Base-by-base conservation (phyloP, 495 filamentous ascomycete genomes). In the Penicillium desertorum region DNA sequence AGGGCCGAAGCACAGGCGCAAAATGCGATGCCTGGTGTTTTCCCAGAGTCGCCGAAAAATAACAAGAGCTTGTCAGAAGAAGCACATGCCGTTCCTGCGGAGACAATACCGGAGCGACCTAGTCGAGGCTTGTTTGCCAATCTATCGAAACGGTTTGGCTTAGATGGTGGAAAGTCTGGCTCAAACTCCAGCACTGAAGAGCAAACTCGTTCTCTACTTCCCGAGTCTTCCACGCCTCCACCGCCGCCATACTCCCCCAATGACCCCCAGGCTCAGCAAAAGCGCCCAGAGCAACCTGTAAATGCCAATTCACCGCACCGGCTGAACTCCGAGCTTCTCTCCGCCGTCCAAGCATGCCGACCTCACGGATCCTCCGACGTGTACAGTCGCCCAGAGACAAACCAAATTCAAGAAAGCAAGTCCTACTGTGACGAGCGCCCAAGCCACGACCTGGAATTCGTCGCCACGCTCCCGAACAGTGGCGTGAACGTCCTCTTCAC, bases 361-460 rank as follows among this genome's bases (percentile, higher is more conserved):
- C 78, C 92, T 17, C 86, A 95, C 71, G 86, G 90, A 60, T 89
- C 89, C 4, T 79, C 82, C 7, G 74, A 72, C 29, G 65, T 96
- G 39, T 92, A 87, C 70, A 82, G 83, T 29, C 84, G 83, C 3
- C 90, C 92, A 0, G 72, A 83, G 36, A 88, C 88, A 19, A 86
- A 84, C 45, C 76, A 84, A 34, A 86, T 98, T 61, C 88, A 89
- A 62, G 91, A 97, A 69, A 87, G 89, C 49, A 83, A 86, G 45
- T 88, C 90, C 0, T 98, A 97, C 76, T 98, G 94, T 70, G 93
- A 96, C 72, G 75, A 86, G 55, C 87, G 79, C 44, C 86, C 88
- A 19, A 86, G 83, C n/a, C 86, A 92, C 51, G 87, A 98, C 71
- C 83, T 98, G 37, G 76, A 77, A 32, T 88, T 88, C 67, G 80